Conservation (phyloP, 2,329 filamentous ascomycete species). For the Fusarium xyrophilum region DNA sequence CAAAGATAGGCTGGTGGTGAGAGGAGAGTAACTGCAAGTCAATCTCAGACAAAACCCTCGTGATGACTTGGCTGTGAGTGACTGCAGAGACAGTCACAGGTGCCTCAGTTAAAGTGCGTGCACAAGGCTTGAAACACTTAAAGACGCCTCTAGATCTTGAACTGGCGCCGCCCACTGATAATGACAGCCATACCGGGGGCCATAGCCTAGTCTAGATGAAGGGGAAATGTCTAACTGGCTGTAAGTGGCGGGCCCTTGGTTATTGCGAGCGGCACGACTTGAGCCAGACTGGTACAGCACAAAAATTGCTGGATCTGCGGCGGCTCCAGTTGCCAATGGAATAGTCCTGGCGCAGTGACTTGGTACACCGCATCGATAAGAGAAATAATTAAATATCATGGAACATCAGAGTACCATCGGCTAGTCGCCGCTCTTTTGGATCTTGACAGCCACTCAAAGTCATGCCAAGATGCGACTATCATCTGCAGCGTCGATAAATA, state of each 20-base stretch:
- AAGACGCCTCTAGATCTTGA: slow-evolving; percentile 1
- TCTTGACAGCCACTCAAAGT: neutral
- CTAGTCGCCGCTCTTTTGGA: too few relatives aligned
- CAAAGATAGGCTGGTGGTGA: slow-evolving; percentile 5
- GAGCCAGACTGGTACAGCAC: neutral
- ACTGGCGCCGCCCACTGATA: neutral
- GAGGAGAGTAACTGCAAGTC: neutral
- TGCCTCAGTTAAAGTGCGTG: slow-evolving; percentile 18
- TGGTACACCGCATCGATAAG: slow-evolving; percentile 13
- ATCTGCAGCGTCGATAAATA: slow-evolving; percentile 25
- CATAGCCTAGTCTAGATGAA: neutral
- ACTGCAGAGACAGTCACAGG: neutral
- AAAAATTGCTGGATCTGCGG: neutral
- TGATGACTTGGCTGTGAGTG: neutral
- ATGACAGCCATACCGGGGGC: slow-evolving; percentile 7
- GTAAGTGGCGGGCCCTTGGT: slow-evolving; percentile 17
- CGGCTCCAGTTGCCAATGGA: slow-evolving; percentile 5
- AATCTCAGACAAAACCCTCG: neutral
- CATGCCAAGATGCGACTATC: slow-evolving; percentile 25
- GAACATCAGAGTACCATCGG: too few relatives aligned
- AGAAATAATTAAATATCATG: too few relatives aligned
- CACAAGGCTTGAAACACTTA: slow-evolving; percentile 1
- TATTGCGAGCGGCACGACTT: slow-evolving; percentile 26
- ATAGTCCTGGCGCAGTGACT: slow-evolving; percentile 7
- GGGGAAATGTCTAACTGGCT: neutral